Evolutionary conservation across 2,329 filamentous ascomycete genomes (phyloP).

Genomic region (Diaporthe caulivora): DNA sequence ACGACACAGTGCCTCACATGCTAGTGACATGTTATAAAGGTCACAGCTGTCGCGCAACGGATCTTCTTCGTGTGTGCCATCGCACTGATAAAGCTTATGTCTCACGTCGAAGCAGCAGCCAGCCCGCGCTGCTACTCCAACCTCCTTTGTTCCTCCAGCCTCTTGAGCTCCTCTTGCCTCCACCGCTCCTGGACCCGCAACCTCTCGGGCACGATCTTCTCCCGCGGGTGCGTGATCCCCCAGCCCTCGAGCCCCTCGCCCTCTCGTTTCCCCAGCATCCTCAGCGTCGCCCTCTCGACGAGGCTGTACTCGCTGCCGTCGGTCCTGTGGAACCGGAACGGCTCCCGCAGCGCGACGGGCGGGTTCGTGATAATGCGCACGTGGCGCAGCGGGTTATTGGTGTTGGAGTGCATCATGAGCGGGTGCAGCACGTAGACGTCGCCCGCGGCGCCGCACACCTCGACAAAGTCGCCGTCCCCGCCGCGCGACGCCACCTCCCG

Average conservation of each 20-base stretch:
- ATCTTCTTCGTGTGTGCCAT: background rate
- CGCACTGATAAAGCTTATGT: background rate
- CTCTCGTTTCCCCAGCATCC: conserved; percentile 57
- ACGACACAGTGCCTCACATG: background rate
- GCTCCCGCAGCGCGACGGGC: conserved; percentile 63
- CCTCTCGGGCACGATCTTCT: conserved; percentile 63
- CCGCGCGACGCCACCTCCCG: conserved; percentile 48
- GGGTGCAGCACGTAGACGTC: conserved; percentile 72
- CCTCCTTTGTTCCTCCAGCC: conserved; percentile 61
- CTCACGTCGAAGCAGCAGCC: conserved; percentile 24
- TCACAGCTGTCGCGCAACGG: background rate
- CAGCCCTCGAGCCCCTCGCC: conserved; percentile 60
- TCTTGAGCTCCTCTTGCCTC: conserved; percentile 62
- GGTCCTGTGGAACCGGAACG: conserved; percentile 63
- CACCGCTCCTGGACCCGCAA: conserved; percentile 61
- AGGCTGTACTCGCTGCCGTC: conserved; percentile 61
- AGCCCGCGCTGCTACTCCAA: conserved; percentile 42
- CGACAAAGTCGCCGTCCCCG: conserved; percentile 62
- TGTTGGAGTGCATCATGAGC: conserved; percentile 70
- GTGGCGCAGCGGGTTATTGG: conserved; percentile 56
- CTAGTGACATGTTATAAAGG: background rate
- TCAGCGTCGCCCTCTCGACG: conserved; percentile 68
- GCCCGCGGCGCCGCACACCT: conserved; percentile 65
- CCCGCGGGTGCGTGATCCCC: conserved; percentile 62
- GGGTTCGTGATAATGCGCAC: conserved; percentile 69